phyloP scores from a whole-genome alignment of 345 rosid species.

The Eucalyptus sp. region DNA sequence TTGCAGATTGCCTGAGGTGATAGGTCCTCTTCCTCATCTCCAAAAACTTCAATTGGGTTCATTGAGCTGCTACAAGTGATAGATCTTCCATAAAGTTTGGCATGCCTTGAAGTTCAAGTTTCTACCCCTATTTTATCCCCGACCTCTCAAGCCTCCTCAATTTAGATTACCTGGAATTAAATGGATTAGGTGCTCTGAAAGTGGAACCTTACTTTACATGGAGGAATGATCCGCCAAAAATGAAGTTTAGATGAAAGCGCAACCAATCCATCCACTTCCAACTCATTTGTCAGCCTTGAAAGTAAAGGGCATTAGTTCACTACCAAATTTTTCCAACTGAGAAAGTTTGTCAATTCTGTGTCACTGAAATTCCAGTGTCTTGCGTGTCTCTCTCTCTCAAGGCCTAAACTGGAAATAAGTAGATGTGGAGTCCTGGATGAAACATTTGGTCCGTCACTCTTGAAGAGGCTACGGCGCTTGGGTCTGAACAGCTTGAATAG shows the following conservation, averaged over 20 bases:
- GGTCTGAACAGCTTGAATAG: not conserved
- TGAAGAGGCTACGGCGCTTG: not conserved
- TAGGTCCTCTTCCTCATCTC: not conserved
- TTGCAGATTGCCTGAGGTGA: not conserved
- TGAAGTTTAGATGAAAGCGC: not conserved
- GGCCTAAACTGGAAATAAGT: not conserved
- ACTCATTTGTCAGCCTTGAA: not conserved
- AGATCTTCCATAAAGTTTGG: not conserved
- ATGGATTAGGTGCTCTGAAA: not conserved
- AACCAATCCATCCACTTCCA: not conserved
- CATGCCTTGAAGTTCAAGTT: not conserved
- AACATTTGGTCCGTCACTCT: not conserved
- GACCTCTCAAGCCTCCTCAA: not conserved
- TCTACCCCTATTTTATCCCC: not conserved
- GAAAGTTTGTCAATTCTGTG: not conserved
- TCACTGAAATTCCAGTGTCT: not conserved
- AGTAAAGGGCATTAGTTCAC: not conserved
- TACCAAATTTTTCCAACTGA: not conserved
- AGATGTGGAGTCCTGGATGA: not conserved
- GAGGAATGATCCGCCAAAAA: not conserved
- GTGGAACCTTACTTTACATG: not conserved
- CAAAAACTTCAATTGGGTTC: not conserved
- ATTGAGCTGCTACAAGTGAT: not conserved
- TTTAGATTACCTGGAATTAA: not conserved
- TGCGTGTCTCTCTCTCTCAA: not conserved